phyloP scores from a whole-genome alignment of 805 yeast species.

The Teunomyces aglyptinius region DNA sequence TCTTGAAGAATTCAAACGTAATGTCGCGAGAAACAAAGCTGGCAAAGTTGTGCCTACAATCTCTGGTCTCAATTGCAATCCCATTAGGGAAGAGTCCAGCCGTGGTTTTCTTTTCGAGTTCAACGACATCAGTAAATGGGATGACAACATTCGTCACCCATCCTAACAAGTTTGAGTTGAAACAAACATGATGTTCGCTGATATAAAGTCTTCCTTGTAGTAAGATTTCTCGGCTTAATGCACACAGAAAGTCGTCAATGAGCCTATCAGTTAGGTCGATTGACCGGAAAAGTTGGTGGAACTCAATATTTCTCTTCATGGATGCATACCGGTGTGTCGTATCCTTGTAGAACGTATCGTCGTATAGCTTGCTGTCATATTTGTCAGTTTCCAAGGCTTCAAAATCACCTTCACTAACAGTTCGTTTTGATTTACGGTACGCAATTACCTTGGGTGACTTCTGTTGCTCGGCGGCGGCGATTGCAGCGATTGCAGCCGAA shows the following conservation, averaged over 20 bases:
- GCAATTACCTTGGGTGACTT: constrained; percentile 35
- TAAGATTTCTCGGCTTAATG: constrained; percentile 61
- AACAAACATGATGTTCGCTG: constrained; percentile 54
- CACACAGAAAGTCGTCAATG: constrained; percentile 65
- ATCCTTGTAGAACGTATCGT: constrained; percentile 55
- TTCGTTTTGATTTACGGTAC: constrained; percentile 34
- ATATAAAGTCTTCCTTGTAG: constrained; percentile 66
- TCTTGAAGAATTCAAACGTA: constrained; percentile 49
- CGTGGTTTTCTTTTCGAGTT: constrained; percentile 62
- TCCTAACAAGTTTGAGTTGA: constrained; percentile 67
- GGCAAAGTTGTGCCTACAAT: constrained; percentile 62
- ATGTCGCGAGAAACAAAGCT: constrained; percentile 61
- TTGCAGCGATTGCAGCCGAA: constrained; percentile 2
- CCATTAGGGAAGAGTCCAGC: constrained; percentile 72
- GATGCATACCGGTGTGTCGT: constrained; percentile 66
- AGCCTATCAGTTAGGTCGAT: constrained; percentile 50
- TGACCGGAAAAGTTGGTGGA: constrained; percentile 57
- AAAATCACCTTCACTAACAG: constrained; percentile 20
- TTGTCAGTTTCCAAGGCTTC: constrained; percentile 16
- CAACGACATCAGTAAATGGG: constrained; percentile 60
- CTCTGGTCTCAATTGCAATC: constrained; percentile 59
- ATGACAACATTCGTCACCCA: constrained; percentile 59
- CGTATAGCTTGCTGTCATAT: constrained; percentile 48
- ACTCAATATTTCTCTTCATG: constrained; percentile 55
- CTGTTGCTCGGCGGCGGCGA: not conserved